phyloP scores from a whole-genome alignment of 176 grass and related monocot species.

The Carex parvula region DNA sequence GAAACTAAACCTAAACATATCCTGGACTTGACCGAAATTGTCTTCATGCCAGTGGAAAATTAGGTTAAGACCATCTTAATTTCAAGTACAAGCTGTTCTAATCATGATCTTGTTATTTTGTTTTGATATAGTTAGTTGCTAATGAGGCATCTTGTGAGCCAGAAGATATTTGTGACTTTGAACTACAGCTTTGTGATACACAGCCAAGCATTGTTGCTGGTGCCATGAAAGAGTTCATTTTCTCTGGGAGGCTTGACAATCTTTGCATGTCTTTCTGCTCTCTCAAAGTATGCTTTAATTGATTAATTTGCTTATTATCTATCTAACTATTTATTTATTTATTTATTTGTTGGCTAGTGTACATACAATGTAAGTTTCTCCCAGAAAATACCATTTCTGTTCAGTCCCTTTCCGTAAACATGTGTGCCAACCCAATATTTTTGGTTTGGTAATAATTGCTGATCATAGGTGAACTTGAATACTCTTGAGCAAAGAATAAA shows the following conservation, averaged over 20 bases:
- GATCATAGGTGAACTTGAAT: not conserved
- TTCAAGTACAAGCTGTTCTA: not conserved
- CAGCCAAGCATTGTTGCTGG: constrained; percentile 79
- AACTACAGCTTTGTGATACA: constrained; percentile 92
- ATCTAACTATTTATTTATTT: not conserved
- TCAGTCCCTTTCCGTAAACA: not conserved
- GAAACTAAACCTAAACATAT: not conserved
- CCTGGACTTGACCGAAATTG: not conserved
- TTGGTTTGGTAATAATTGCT: not conserved
- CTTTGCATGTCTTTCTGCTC: constrained; percentile 99
- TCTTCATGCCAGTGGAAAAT: constrained; percentile 2
- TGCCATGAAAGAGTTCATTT: constrained; percentile 92
- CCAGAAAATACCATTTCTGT: not conserved
- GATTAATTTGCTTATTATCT: not conserved
- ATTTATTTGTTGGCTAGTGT: not conserved
- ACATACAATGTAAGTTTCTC: not conserved
- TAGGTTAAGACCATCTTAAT: not conserved
- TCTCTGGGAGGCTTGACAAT: constrained; percentile 97
- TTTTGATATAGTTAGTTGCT: constrained; percentile 66
- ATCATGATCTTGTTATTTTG: constrained; percentile 9
- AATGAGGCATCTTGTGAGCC: constrained; percentile 59
- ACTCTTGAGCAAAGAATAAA: not conserved
- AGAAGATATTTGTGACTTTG: constrained; percentile 88
- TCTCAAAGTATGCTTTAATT: constrained; percentile 51
- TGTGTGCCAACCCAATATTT: not conserved